A percentile compares a stretch with the other conserved stretches of the same genome.
Conservation (phyloP, 1,139 yeast genomes). For the Magnusiomyces fungicola region DNA sequence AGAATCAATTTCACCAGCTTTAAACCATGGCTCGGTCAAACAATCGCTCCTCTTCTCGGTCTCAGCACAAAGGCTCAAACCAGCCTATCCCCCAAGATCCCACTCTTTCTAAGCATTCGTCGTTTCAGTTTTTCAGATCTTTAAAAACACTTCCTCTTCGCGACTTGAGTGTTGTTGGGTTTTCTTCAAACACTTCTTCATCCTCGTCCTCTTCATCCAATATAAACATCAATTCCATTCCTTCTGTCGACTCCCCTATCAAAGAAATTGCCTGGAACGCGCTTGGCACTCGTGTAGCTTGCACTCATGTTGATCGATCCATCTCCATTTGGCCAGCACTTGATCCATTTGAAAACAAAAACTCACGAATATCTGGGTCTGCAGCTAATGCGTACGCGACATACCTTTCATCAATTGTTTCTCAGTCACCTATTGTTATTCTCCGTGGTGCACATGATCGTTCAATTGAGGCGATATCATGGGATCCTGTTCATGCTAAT, state of each 20-base stretch:
- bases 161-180: not conserved
- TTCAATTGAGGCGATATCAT: slow-evolving; percentile 45
- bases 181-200: not conserved
- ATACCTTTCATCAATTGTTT: not conserved
- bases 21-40: too few species aligned
- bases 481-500: slow-evolving; percentile 52
- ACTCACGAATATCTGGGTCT: slow-evolving; percentile 10
- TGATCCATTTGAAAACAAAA: slow-evolving; percentile 21
- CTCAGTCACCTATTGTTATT: not conserved
- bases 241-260: slow-evolving; percentile 1
- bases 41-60: too few species aligned
- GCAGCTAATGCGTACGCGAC: not conserved
- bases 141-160: not conserved
- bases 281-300: slow-evolving; percentile 25
- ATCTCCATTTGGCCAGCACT: slow-evolving; percentile 27
- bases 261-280: slow-evolving; percentile 23
- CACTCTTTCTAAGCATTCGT: not conserved
- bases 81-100: not conserved
- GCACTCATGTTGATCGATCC: slow-evolving; percentile 23
- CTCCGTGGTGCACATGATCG: slow-evolving; percentile 32
- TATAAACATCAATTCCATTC: not conserved
- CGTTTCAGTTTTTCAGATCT: not conserved
- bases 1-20: too few species aligned
- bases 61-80: not conserved
- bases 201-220: not conserved